Evolutionary conservation across 768 basidiomycete species (phyloP), one percentile per base, ranked within the genome.

Genomic region (Chiua virens): DNA sequence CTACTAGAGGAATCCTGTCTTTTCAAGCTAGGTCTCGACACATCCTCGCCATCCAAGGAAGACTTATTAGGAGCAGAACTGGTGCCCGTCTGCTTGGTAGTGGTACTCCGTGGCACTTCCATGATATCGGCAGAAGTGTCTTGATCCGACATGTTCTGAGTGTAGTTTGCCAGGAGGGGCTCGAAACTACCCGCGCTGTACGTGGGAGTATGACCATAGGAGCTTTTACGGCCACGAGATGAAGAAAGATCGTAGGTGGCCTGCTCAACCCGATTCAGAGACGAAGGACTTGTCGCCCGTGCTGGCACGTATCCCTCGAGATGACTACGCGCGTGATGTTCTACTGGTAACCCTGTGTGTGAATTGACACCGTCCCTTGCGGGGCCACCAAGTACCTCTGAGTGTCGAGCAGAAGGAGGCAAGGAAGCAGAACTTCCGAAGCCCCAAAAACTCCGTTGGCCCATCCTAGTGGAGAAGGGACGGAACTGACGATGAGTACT

Each of bases 181-280:
- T 87, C 85, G 49, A 76, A 76, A 67, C 84, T 86, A 14, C 77
- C 81, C 3, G 72, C 74, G 53, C 80, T 80, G 40, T 79, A 72
- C 53, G 77, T 76, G 39, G 75, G 70, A 23, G 73, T 71, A 61
- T 82, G 75, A 22, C 71, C 69, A 22, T 63, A 69, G 11, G 68
- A 69, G 34, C 72, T 60, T 60, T 59, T 59, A 40, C 66, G 57
- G 41, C 67, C 60, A 41, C 66, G 62, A 48, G 56, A 63, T 25
- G 69, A 66, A 23, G 66, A 56, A 27, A 60, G 53, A 37, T 63
- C 67, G 17, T 58, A 57, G 32, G 45, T 49, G 15, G 45, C 45
- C 5, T 47, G 58, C 28, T 53, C 60, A 36, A 57, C 53, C 8
- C 60, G 66, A 30, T 30, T 30, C 13, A 30, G 30, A 5, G 75